Evolutionary conservation across 2,329 filamentous ascomycete genomes (phyloP).

Genomic region (Ophiostoma perfectum): DNA sequence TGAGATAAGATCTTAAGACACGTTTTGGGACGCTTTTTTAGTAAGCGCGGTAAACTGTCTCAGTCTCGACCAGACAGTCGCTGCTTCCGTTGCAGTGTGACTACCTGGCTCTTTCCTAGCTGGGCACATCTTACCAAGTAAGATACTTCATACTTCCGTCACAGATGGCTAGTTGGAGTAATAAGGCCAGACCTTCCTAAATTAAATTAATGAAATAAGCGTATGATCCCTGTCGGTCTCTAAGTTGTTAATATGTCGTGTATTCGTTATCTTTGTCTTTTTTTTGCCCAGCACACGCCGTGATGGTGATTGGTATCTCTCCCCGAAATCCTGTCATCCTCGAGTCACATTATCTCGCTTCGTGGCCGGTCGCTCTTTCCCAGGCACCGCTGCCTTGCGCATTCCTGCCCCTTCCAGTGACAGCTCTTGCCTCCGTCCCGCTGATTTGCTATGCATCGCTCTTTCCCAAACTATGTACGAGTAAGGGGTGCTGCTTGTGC

Average conservation of each 20-base stretch:
- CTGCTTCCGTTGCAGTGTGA: too few relatives aligned
- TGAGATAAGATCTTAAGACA: too few relatives aligned
- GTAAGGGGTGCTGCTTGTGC: too few relatives aligned
- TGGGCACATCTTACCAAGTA: too few relatives aligned
- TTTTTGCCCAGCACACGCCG: not conserved
- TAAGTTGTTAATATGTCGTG: not conserved
- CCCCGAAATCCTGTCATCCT: not conserved
- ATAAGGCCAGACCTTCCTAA: not conserved
- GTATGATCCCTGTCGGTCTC: not conserved
- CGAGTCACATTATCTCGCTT: not conserved
- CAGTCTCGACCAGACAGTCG: too few relatives aligned
- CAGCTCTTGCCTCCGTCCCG: not conserved
- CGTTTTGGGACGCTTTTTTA: too few relatives aligned
- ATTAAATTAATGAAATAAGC: not conserved
- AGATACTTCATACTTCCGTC: not conserved
- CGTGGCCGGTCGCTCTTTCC: not conserved
- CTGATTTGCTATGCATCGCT: too few relatives aligned
- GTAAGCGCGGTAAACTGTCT: too few relatives aligned
- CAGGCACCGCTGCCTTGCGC: too few relatives aligned
- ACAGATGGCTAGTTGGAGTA: not conserved
- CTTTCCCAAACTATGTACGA: not conserved
- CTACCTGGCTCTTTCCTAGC: too few relatives aligned
- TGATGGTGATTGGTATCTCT: too few relatives aligned
- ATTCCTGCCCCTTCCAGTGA: not conserved
- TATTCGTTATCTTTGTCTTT: not conserved